A percentile compares a stretch with the other conserved stretches of the same genome.
phyloP scores from a whole-genome alignment of 1,139 yeast genomes.

The Eremothecium sinecaudum region DNA sequence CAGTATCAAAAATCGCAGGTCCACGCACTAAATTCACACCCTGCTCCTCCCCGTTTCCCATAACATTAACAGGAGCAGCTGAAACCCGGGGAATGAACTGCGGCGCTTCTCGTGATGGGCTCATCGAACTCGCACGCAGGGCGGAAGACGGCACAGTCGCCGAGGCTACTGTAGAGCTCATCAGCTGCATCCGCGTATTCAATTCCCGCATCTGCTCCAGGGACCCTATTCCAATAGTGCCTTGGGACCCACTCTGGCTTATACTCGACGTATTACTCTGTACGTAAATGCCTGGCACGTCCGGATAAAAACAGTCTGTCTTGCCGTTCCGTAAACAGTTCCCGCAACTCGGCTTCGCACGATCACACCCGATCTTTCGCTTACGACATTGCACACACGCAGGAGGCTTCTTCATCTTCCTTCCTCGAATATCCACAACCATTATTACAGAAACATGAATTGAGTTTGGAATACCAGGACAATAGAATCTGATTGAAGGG shows the following conservation, averaged over 20 bases:
- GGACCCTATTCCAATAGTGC: slow-evolving; percentile 22
- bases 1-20: slow-evolving; percentile 26
- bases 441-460: too few species aligned
- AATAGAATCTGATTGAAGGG: too few species aligned
- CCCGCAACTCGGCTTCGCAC: slow-evolving; percentile 43
- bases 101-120: too few species aligned
- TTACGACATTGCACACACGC: slow-evolving; percentile 42
- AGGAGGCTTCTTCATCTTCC: slow-evolving; percentile 25
- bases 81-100: slow-evolving; percentile 19
- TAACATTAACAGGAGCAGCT: neutral
- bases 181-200: slow-evolving; percentile 3
- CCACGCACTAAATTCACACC: slow-evolving; percentile 26
- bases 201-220: slow-evolving; percentile 10
- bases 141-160: slow-evolving; percentile 4
- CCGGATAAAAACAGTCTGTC: slow-evolving; percentile 25
- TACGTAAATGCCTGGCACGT: slow-evolving; percentile 23
- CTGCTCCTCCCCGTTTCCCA: slow-evolving; percentile 3
- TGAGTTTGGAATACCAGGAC: too few species aligned
- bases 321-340: slow-evolving; percentile 39
- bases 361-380: slow-evolving; percentile 49
- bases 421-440: slow-evolving; percentile 19
- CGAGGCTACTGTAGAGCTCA: neutral
- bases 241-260: slow-evolving; percentile 2
- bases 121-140: slow-evolving; percentile 14
- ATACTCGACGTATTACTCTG: slow-evolving; percentile 1